These are phyloP conservation scores for Globisporangium canariense DNA, from an alignment of 352 stramenopile genomes.

Conservation along the genomic window DNA sequence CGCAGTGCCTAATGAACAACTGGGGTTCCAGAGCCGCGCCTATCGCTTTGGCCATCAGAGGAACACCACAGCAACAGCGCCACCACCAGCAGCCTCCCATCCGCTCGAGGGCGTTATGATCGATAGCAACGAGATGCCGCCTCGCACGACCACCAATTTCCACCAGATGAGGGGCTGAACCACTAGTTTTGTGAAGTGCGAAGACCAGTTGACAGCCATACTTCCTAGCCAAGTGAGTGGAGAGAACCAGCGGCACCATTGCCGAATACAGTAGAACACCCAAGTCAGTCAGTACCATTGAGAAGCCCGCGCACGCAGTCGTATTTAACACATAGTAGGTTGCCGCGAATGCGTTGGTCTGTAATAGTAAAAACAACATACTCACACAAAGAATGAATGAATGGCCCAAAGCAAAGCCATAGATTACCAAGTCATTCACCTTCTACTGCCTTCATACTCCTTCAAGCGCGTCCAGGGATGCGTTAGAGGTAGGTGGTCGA, in stretches of 20 bases:
- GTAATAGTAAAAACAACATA: neutral
- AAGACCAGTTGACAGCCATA: neutral
- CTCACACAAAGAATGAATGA: neutral
- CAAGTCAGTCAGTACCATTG: neutral
- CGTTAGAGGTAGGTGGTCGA: neutral
- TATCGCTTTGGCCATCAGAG: conserved; percentile 6
- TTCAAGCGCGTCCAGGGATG: neutral
- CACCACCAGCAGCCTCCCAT: conserved; percentile 11
- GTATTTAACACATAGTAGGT: neutral
- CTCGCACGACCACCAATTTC: conserved; percentile 8
- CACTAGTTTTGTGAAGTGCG: neutral
- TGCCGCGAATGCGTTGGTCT: neutral
- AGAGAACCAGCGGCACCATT: neutral
- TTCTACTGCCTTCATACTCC: neutral
- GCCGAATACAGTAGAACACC: neutral
- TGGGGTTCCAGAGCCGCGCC: conserved; percentile 26
- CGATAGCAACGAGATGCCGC: neutral
- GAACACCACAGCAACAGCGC: neutral
- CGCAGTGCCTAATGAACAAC: conserved; percentile 69
- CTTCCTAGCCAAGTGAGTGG: neutral
- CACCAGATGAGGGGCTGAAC: conserved; percentile 13
- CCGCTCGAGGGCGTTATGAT: conserved; percentile 13
- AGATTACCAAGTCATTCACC: neutral
- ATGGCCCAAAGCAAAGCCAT: neutral
- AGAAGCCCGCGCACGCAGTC: neutral